Conservation (phyloP, 2,329 filamentous ascomycete species). For the Hymenoscyphus salicellus region DNA sequence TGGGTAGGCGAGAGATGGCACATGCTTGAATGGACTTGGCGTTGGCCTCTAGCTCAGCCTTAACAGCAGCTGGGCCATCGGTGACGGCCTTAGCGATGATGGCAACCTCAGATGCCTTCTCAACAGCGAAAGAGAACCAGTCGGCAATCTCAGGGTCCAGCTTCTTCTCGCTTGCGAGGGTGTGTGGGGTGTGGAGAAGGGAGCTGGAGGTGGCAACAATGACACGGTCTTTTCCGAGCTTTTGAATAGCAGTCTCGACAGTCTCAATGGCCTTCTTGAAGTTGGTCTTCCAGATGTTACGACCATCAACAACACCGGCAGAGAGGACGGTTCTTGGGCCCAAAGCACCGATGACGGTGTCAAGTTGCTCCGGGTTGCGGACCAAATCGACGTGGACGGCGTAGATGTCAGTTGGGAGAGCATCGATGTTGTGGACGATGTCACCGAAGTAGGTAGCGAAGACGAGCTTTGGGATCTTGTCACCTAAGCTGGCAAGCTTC, state of each 20-base stretch:
- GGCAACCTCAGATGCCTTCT: slow-evolving; percentile 90
- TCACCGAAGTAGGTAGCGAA: slow-evolving; percentile 99
- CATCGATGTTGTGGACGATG: slow-evolving; percentile 97
- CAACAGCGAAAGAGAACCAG: slow-evolving; percentile 97
- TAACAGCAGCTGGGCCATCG: slow-evolving; percentile 82
- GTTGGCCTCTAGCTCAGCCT: slow-evolving; percentile 90
- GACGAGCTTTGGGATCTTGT: slow-evolving; percentile 80
- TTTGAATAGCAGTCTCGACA: slow-evolving; percentile 86
- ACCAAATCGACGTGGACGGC: slow-evolving; percentile 94
- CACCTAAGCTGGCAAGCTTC: slow-evolving; percentile 73
- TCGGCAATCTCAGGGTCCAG: slow-evolving; percentile 88
- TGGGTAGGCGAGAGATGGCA: slow-evolving; percentile 91
- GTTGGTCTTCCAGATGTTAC: slow-evolving; percentile 99
- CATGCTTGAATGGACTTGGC: slow-evolving; percentile 90
- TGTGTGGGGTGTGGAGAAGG: slow-evolving; percentile 97
- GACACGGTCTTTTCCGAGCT: slow-evolving; percentile 96
- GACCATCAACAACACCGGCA: slow-evolving; percentile 93
- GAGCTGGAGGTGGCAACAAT: slow-evolving; percentile 96
- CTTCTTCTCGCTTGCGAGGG: slow-evolving; percentile 97
- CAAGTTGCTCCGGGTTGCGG: slow-evolving; percentile 96
- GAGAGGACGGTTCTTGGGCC: slow-evolving; percentile 89
- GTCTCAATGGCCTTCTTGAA: slow-evolving; percentile 90
- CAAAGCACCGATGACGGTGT: slow-evolving; percentile 76
- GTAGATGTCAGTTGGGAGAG: slow-evolving; percentile 74
- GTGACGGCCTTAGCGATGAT: slow-evolving; percentile 96